These are phyloP conservation scores for Fusarium sp. DNA, from an alignment of 2,329 filamentous ascomycete genomes.

Conservation along the genomic window DNA sequence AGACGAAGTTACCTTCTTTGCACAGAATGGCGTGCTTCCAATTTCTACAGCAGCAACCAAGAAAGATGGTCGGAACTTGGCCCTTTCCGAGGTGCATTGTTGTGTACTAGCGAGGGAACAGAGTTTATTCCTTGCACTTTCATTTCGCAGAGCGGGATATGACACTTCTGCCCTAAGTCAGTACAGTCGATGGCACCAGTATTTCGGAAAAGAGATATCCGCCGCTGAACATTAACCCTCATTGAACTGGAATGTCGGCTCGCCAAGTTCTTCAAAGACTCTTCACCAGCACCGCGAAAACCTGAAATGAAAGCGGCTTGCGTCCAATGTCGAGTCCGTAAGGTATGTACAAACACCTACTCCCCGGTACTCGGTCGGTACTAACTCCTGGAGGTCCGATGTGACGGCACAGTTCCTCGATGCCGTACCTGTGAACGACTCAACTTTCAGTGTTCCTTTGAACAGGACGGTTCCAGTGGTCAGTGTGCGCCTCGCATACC, in stretches of 20 bases:
- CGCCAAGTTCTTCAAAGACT: neutral
- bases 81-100: neutral
- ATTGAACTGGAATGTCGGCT: neutral
- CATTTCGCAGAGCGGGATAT: too few relatives aligned
- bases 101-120: neutral
- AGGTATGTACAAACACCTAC: conserved; percentile 25
- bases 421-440: conserved; percentile 42
- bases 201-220: neutral
- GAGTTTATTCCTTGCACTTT: neutral
- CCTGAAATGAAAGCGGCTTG: conserved; percentile 42
- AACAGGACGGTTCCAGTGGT: conserved; percentile 39
- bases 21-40: conserved; percentile 35
- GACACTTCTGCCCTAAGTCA: neutral
- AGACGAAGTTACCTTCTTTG: neutral
- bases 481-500: conserved; percentile 39
- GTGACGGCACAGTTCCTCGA: conserved; percentile 39
- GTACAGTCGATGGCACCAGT: neutral
- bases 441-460: conserved; percentile 42
- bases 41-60: neutral
- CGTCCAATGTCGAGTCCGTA: conserved; percentile 44
- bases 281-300: neutral
- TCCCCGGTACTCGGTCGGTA: conserved; percentile 36
- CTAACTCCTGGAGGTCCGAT: conserved; percentile 44
- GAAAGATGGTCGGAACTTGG: neutral
- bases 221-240: neutral